phyloP scores from a whole-genome alignment of 192 early-diverging fungal species.

The Coemansia sp. region DNA sequence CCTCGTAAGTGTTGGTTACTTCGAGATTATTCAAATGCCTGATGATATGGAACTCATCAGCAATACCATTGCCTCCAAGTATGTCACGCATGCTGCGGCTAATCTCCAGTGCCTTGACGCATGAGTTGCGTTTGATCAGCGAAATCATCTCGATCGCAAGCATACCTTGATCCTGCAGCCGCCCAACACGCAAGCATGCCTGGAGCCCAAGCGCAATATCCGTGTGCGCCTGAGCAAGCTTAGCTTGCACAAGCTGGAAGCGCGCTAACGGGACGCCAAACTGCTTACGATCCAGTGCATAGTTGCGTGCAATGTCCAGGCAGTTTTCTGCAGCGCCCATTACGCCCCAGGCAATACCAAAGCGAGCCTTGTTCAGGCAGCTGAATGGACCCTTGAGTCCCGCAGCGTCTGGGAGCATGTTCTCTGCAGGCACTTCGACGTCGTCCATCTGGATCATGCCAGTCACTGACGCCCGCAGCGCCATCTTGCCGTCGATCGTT shows the following conservation, averaged over 20 bases:
- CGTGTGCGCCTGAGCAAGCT: conserved; percentile 90
- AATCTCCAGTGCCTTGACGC: conserved; percentile 90
- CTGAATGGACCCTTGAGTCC: conserved; percentile 96
- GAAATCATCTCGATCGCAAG: conserved; percentile 94
- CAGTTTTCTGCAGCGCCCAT: conserved; percentile 95
- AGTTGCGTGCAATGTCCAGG: conserved; percentile 83
- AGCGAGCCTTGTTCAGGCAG: conserved; percentile 96
- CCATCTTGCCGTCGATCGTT: conserved; percentile 93
- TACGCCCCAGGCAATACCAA: conserved; percentile 96
- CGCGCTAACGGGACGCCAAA: conserved; percentile 89
- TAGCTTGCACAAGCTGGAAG: conserved; percentile 96
- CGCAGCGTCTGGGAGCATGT: conserved; percentile 85
- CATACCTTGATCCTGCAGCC: conserved; percentile 86
- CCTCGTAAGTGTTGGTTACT: conserved; percentile 96
- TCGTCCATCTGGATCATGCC: conserved; percentile 99
- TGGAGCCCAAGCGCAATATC: conserved; percentile 91
- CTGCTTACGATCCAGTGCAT: conserved; percentile 87
- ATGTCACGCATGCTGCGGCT: conserved; percentile 87
- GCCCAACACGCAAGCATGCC: conserved; percentile 86
- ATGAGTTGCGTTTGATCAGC: conserved; percentile 94
- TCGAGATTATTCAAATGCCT: conserved; percentile 90
- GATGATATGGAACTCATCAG: conserved; percentile 96
- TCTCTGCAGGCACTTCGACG: conserved; percentile 87
- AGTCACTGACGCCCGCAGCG: conserved; percentile 88
- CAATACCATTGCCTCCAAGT: conserved; percentile 94